Evolutionary conservation across 495 filamentous ascomycete genomes (phyloP).

Genomic region (Hypoxylon cercidicola): DNA sequence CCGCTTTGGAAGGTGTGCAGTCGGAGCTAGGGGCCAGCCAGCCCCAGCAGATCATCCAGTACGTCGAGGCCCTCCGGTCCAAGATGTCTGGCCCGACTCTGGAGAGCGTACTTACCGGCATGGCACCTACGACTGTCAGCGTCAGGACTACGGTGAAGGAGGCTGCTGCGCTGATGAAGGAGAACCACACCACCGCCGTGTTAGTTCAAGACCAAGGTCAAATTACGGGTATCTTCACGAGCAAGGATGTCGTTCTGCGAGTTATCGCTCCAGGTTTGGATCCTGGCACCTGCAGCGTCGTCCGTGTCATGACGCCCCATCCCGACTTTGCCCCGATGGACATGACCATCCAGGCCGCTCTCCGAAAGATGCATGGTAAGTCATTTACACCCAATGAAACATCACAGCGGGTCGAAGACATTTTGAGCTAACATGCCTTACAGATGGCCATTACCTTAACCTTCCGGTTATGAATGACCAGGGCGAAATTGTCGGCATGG

Average conservation of each 20-base stretch:
- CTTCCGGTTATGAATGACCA: constrained; percentile 97
- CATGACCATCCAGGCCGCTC: constrained; percentile 98
- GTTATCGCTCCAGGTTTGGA: constrained; percentile 98
- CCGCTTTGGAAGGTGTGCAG: constrained; percentile 98
- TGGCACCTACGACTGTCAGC: constrained; percentile 92
- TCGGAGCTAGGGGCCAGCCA: constrained; percentile 96
- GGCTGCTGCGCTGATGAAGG: constrained; percentile 94
- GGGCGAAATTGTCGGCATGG: constrained; percentile 99
- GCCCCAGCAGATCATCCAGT: constrained; percentile 98
- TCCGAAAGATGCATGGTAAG: constrained; percentile 98
- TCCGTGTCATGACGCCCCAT: constrained; percentile 98
- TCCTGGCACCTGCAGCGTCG: constrained; percentile 93
- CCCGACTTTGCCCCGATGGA: constrained; percentile 98
- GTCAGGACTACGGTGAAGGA: constrained; percentile 96
- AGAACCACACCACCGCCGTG: constrained; percentile 96
- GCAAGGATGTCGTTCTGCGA: constrained; percentile 97
- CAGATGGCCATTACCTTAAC: constrained; percentile 98
- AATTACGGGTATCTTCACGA: constrained; percentile 99
- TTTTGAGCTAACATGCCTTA: constrained; percentile 28
- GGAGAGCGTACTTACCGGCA: constrained; percentile 90
- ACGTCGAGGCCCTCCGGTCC: constrained; percentile 90
- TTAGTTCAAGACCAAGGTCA: constrained; percentile 96
- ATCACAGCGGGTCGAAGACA: not conserved
- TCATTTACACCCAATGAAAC: constrained; percentile 12
- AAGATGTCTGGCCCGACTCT: constrained; percentile 99